A percentile compares a stretch with the other conserved stretches of the same genome.
These are phyloP conservation scores for Sphagnurus paluster DNA, from an alignment of 1,284 basidiomycete genomes.

Conservation along the genomic window DNA sequence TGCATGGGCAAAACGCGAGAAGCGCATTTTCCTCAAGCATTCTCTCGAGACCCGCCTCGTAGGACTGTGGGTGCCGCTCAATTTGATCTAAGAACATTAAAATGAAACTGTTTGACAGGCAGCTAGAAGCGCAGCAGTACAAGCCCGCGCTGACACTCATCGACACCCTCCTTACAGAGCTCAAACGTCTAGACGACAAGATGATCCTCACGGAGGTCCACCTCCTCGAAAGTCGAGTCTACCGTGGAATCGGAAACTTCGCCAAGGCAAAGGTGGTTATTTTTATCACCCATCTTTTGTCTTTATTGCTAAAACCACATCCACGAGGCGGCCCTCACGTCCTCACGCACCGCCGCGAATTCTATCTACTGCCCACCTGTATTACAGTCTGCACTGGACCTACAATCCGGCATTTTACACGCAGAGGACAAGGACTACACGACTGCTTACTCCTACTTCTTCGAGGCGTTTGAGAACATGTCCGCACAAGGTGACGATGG, in stretches of 20 bases:
- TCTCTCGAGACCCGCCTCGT: conserved; percentile 91
- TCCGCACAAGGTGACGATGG: conserved; percentile 67
- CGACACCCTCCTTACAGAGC: conserved; percentile 83
- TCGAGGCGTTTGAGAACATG: conserved; percentile 90
- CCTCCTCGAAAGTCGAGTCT: conserved; percentile 89
- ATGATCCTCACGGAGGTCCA: conserved; percentile 98
- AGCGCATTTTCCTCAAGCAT: conserved; percentile 95
- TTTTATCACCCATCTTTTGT: background rate
- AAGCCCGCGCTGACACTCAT: conserved; percentile 83
- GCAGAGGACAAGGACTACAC: conserved; percentile 98
- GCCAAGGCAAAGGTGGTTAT: conserved; percentile 84
- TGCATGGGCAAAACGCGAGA: conserved; percentile 90
- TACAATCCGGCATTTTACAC: conserved; percentile 89
- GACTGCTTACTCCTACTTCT: conserved; percentile 97
- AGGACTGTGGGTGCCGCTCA: conserved; percentile 58
- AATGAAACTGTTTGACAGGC: conserved; percentile 47
- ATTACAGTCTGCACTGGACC: conserved; percentile 90
- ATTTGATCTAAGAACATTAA: no score
- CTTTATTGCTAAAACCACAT: background rate
- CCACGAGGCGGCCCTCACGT: conserved; percentile 84
- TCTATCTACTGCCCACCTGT: conserved; percentile 96
- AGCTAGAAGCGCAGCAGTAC: conserved; percentile 79
- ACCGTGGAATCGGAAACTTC: conserved; percentile 89
- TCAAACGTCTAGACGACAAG: conserved; percentile 96
- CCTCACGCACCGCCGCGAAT: conserved; percentile 92